Evolutionary conservation across 352 stramenopile genomes (phyloP), one percentile per base, ranked within the genome.

Genomic region (Phytophthora colocasiae): DNA sequence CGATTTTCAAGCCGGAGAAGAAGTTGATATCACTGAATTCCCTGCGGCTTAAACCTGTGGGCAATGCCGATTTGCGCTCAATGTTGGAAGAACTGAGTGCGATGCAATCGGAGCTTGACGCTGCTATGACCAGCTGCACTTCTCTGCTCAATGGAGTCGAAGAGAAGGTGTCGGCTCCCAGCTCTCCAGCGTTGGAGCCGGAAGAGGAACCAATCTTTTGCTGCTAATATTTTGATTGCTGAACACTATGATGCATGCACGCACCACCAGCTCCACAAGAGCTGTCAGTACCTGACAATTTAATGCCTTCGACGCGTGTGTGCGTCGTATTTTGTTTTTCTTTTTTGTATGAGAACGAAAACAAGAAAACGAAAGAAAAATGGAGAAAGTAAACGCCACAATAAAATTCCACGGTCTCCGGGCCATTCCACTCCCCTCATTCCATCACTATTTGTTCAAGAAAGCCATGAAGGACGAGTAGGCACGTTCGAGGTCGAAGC

Each of bases 391-490:
- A 66, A 64, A 66, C 66, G 50, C 41, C 59, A 65, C 57, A 65
- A 72, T 76, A 74, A 73, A 70, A 65, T 61, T 57, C 51, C 62
- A 75, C 43, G 27, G 51, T 53, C 27, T 49, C 19, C 17, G 50
- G 44, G 36, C 27, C 26, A 45, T 71, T 71, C 39, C 31, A 52
- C 49, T 49, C 55, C 40, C 34, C 12, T 58, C 27, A 4, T 58
- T 27, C 24, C 36, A 7, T 40, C 45, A 10, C 74, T 81, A 92
- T 66, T 91, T 87, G 74, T 95, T 95, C 17, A 95, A 63, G 68
- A 95, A 95, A 9, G 83, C 80, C 80, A 93, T 92, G 72, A 99
- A 99, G 32, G 97, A 97, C 57, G 87, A 91, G 85, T 99, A 99
- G 3, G 95, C 89, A 17, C 79, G 86, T 61, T 99, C 96, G 36